These are phyloP conservation scores for Citrullus colocynthis DNA, from an alignment of 306 rosid species.

Conservation along the genomic window DNA sequence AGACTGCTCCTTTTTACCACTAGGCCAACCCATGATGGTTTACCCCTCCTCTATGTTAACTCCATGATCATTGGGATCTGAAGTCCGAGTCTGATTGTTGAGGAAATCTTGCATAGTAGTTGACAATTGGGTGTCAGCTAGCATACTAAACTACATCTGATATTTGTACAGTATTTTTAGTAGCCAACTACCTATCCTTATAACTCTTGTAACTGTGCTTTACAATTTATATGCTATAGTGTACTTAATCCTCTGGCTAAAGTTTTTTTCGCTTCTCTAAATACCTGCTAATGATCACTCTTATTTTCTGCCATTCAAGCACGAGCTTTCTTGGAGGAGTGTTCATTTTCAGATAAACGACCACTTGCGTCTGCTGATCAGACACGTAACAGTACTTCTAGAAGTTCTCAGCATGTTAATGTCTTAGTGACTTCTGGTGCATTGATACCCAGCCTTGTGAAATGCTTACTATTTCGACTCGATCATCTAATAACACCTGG, in stretches of 20 bases:
- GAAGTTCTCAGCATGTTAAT: constrained; percentile 34
- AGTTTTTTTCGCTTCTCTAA: neutral
- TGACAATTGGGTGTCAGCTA: neutral
- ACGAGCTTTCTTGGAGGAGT: constrained; percentile 57
- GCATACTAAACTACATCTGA: neutral
- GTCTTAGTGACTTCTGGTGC: constrained; percentile 87
- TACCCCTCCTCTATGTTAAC: neutral
- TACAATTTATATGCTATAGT: neutral
- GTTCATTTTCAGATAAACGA: constrained; percentile 31
- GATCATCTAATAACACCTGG: constrained; percentile 45
- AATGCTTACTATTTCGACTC: constrained; percentile 78
- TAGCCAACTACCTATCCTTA: neutral
- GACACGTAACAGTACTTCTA: constrained; percentile 20
- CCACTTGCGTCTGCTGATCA: constrained; percentile 29
- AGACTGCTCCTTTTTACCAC: no score
- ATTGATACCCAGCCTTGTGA: constrained; percentile 78
- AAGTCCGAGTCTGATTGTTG: neutral
- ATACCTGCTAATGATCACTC: neutral
- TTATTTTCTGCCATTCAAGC: constrained; percentile 34
- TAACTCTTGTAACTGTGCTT: neutral
- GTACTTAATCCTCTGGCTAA: neutral
- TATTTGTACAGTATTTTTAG: neutral
- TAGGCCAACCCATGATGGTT: no score
- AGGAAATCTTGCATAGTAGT: neutral
- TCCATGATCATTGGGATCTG: neutral